Evolutionary conservation across 176 grass and related monocot species (phyloP).

Genomic region (Microstegium vimineum): DNA sequence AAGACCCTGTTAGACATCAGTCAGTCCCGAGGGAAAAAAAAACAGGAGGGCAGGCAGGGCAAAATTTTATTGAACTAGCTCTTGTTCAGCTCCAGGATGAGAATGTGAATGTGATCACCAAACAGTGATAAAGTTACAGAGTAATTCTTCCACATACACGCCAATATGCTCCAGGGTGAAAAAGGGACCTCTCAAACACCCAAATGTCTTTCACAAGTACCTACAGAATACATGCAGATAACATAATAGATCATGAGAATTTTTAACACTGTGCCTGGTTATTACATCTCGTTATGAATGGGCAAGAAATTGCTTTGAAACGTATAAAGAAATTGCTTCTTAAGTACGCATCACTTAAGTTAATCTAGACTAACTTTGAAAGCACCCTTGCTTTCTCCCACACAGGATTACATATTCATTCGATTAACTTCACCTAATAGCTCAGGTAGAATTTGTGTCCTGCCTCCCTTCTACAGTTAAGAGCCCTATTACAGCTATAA

Average conservation of each 20-base stretch:
- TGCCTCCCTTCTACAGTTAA: not conserved
- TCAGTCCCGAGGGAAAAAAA: not conserved
- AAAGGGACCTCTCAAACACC: slow-evolving; percentile 89
- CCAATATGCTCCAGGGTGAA: slow-evolving; percentile 77
- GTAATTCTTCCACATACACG: slow-evolving; percentile 60
- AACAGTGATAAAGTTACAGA: slow-evolving; percentile 21
- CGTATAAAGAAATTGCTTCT: not conserved
- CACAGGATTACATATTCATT: not conserved
- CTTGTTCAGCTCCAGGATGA: not conserved
- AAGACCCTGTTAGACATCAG: slow-evolving; percentile 31
- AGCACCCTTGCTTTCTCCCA: not conserved
- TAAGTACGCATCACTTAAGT: not conserved
- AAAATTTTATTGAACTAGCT: slow-evolving; percentile 25
- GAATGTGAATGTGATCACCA: not conserved
- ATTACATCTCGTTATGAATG: not conserved
- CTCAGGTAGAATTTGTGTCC: not conserved
- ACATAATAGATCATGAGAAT: slow-evolving; percentile 9
- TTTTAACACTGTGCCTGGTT: not conserved
- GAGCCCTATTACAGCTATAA: not conserved
- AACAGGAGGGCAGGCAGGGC: not conserved
- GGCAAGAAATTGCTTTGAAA: not conserved
- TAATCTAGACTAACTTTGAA: not conserved
- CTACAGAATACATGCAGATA: slow-evolving; percentile 36
- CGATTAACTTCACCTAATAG: not conserved
- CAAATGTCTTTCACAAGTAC: slow-evolving; percentile 81